Evolutionary conservation across 495 filamentous ascomycete genomes (phyloP).

Genomic region (Penicillium chermesinum): DNA sequence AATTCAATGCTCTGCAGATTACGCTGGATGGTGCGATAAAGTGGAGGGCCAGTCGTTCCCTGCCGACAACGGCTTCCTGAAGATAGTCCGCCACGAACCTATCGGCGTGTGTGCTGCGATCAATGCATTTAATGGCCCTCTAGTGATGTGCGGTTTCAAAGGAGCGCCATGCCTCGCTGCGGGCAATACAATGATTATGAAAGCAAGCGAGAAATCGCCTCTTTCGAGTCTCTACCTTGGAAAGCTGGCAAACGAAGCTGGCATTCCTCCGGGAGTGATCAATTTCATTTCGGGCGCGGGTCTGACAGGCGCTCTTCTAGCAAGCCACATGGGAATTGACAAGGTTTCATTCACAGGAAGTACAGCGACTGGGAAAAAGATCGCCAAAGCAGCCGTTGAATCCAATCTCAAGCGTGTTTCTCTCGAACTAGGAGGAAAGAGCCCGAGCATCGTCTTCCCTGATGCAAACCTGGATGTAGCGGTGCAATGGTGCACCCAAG

Average conservation of each 20-base stretch:
- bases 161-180: background rate
- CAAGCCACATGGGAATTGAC: slow-evolving; percentile 12
- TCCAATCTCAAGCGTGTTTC: slow-evolving; percentile 45
- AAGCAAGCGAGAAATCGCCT: slow-evolving; percentile 1
- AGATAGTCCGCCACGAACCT: background rate
- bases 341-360: slow-evolving; percentile 22
- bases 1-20: too few species aligned
- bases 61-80: background rate
- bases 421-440: slow-evolving; percentile 39
- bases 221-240: background rate
- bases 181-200: slow-evolving; percentile 1
- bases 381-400: slow-evolving; percentile 25
- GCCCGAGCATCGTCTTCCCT: slow-evolving; percentile 33
- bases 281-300: slow-evolving; percentile 74
- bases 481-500: slow-evolving; percentile 19
- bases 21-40: slow-evolving; percentile 6
- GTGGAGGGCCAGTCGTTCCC: slow-evolving; percentile 1
- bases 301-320: slow-evolving; percentile 50
- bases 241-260: slow-evolving; percentile 47
- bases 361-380: slow-evolving; percentile 6
- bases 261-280: slow-evolving; percentile 83
- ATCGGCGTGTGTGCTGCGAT: background rate
- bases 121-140: slow-evolving; percentile 1
- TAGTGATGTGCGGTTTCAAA: background rate
- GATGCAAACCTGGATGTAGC: slow-evolving; percentile 23